Base-by-base conservation (phyloP, 805 yeast genomes). In the Diddensiella santjacobensis region DNA sequence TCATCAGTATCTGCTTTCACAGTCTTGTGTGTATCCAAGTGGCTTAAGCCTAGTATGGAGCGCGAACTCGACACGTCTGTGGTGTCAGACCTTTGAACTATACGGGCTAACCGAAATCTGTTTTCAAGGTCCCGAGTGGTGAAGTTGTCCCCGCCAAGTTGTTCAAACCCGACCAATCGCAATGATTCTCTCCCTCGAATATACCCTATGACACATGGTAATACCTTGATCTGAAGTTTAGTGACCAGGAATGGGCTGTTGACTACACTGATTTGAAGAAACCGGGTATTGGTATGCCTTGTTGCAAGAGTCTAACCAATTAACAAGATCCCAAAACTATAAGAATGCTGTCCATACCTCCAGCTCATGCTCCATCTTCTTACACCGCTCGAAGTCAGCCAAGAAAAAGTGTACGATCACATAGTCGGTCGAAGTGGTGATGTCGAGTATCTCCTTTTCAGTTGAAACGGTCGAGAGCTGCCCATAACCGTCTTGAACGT, bases 201-300 rank as follows among this genome's bases (percentile, higher is more conserved):
- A 59, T 82, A 87, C 5, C 80, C 70, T 1, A 84, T 64, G 2
- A 87, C 80, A 54, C 81, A 82, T 0, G 96, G 96, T 3, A 87
- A 69, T 8, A 83, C 80, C 60, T 83, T 78, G 43, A 88, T 72
- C 2, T 71, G 68, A 35, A 88, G 71, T 59, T 79, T 80, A 2
- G 79, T 67, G 3, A 80, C 87, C 40, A 88, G 67, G 59, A 87
- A 87, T 2, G 95, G 89, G 1, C 90, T 84, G 33, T 75, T 67
- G 30, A 71, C 75, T 0, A 86, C 96, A 47, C 74, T 70, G 3
- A 84, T 74, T 40, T 75, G 71, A 11, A 66, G 45, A 26, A 58
- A 57, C 37, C 70, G 71, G 1, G 85, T 70, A 1, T 70, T 67
- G 41, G 83, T 59, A 64, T 87, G 86, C 53, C 75, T 78, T 49